Conservation (phyloP, 257 asterid genomes). For the Solanum boliviense region DNA sequence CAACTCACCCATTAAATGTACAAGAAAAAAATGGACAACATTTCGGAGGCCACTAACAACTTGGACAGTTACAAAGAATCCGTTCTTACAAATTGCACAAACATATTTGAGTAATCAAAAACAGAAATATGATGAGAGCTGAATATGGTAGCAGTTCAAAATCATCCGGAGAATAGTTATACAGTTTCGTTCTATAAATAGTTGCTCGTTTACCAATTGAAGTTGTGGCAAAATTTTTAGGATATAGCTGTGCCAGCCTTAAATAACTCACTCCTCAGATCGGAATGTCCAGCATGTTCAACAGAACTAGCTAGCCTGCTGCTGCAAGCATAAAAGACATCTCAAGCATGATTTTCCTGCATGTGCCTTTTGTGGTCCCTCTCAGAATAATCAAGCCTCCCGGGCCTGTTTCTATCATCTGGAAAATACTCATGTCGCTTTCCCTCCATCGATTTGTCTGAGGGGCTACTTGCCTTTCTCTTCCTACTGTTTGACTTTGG, state of each 20-base stretch:
- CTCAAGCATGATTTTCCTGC: constrained; percentile 58
- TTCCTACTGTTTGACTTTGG: constrained; percentile 42
- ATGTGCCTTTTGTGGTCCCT: constrained; percentile 62
- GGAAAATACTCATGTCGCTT: constrained; percentile 29
- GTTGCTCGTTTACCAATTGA: neutral
- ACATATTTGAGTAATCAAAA: neutral
- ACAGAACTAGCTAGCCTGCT: neutral
- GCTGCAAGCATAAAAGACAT: neutral
- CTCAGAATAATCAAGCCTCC: constrained; percentile 60
- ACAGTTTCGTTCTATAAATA: neutral
- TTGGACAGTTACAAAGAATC: neutral
- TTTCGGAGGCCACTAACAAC: neutral
- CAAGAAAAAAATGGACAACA: neutral
- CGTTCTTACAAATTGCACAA: neutral
- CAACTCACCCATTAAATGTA: neutral
- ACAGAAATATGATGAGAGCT: neutral
- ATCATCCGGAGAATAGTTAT: neutral
- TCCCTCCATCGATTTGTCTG: constrained; percentile 31
- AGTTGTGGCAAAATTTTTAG: neutral
- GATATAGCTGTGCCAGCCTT: neutral
- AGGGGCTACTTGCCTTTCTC: constrained; percentile 57
- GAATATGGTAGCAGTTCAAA: neutral
- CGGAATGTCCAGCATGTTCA: neutral
- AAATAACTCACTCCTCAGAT: neutral
- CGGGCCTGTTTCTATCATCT: constrained; percentile 46